Evolutionary conservation across 768 basidiomycete genomes (phyloP).

Genomic region (Fistulinella prunicolor): DNA sequence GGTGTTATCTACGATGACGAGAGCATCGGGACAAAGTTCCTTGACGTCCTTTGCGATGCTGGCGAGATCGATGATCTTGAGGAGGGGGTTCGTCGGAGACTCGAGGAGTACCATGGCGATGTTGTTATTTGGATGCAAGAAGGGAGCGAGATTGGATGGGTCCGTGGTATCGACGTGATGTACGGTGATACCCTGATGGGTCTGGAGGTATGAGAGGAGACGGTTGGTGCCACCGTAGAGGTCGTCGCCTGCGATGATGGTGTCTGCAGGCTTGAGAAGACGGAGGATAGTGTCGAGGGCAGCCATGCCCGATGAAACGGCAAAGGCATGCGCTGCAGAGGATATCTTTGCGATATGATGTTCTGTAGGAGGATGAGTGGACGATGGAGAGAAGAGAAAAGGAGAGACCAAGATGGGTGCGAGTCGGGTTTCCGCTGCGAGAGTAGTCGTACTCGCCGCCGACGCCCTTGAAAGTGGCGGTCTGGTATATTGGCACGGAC

Average conservation of each 20-base stretch:
- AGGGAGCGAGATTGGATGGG: slow-evolving; percentile 56
- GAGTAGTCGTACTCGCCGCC: slow-evolving; percentile 90
- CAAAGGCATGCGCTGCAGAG: slow-evolving; percentile 84
- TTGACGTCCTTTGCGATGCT: slow-evolving; percentile 83
- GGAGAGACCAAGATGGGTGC: slow-evolving; percentile 83
- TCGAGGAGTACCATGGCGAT: slow-evolving; percentile 96
- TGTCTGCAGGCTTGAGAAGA: slow-evolving; percentile 91
- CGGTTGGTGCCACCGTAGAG: slow-evolving; percentile 98
- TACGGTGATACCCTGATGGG: slow-evolving; percentile 84
- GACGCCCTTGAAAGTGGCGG: slow-evolving; percentile 96
- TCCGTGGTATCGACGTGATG: slow-evolving; percentile 93
- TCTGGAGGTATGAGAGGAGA: slow-evolving; percentile 82
- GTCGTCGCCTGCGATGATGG: slow-evolving; percentile 95
- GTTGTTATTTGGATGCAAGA: slow-evolving; percentile 61
- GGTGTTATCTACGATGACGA: slow-evolving; percentile 94
- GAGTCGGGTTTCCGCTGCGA: slow-evolving; percentile 93
- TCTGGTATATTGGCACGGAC: slow-evolving; percentile 96
- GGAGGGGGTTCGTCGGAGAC: slow-evolving; percentile 94
- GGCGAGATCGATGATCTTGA: slow-evolving; percentile 91
- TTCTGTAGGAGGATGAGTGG: slow-evolving; percentile 47
- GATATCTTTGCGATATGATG: slow-evolving; percentile 98
- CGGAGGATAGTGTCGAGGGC: slow-evolving; percentile 94
- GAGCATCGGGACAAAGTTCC: slow-evolving; percentile 71
- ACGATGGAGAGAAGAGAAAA: not conserved
- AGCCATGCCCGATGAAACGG: slow-evolving; percentile 97